Evolutionary conservation across 2,329 filamentous ascomycete genomes (phyloP).

Genomic region (Trichoderma brevicompactum): DNA sequence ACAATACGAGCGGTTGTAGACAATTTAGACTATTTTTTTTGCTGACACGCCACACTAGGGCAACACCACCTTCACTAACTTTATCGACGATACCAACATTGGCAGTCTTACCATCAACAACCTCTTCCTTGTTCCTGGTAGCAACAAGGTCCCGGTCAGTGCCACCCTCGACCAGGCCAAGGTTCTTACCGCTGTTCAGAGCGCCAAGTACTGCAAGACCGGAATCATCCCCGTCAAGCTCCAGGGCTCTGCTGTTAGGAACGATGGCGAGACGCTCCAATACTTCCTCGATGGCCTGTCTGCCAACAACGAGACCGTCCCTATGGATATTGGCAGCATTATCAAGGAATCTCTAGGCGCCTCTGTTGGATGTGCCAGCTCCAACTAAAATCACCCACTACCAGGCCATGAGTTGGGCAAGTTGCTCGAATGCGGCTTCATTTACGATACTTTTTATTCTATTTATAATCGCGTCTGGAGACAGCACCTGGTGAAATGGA

Average conservation of each 20-base stretch:
- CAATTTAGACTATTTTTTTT: background rate
- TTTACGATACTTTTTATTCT: constrained; percentile 9
- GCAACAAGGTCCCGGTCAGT: constrained; percentile 60
- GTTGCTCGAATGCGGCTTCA: background rate
- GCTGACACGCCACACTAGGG: constrained; percentile 49
- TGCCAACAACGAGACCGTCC: constrained; percentile 54
- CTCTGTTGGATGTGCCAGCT: constrained; percentile 16
- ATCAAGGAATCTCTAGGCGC: constrained; percentile 41
- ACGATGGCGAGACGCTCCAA: constrained; percentile 55
- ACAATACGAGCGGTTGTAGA: background rate
- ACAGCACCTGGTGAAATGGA: background rate
- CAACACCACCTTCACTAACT: constrained; percentile 65
- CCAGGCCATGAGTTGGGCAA: background rate
- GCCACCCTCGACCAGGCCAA: constrained; percentile 56
- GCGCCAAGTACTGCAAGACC: constrained; percentile 55
- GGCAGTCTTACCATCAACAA: constrained; percentile 63
- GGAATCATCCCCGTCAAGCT: constrained; percentile 61
- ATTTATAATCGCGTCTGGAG: constrained; percentile 12
- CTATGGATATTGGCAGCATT: constrained; percentile 56
- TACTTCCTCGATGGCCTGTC: constrained; percentile 63
- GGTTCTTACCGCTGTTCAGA: constrained; percentile 48
- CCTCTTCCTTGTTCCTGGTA: constrained; percentile 62
- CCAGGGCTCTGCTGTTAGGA: constrained; percentile 55
- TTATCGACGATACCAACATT: constrained; percentile 54
- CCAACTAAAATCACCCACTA: background rate